Evolutionary conservation across 1,284 basidiomycete species (phyloP), one percentile per base, ranked within the genome.

Genomic region (Irpex rosettiformis): DNA sequence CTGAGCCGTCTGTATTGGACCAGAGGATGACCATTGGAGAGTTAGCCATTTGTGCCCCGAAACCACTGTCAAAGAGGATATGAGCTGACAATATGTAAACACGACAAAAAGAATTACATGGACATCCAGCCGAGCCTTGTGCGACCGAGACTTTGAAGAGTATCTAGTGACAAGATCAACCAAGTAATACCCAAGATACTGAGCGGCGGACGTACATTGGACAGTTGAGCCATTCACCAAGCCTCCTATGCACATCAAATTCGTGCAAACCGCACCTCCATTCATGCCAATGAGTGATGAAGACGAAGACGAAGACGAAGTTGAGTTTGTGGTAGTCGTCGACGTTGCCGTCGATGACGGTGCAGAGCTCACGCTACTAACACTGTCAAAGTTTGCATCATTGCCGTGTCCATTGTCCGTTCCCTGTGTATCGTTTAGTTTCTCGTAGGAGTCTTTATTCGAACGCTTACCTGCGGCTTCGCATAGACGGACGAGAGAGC

Each of bases 21-120:
- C 79, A 81, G 56, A 75, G 70, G 42, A 81, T 75, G 59, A 79
- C 72, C 73, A 79, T 74, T 1, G 74, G 72, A 1, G 71, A 69
- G 59, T 70, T 64, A n/a, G 70, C 64, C 76, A 77, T 77, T 21
- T 62, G 59, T 0, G 55, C 59, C 0, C 76, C 76, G 56, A 75
- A 77, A 3, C 76, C 76, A 52, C 71, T 72, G 58, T 13, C 43
- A 4, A 11, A 47, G 58, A 33, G 58, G 52, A 16, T 16, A 37
- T 37, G 29, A 56, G 13, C 29, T 47, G 27, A 27, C 10, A 55
- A 40, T 21, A 25, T 11, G 48, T 10, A 18, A 16, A 29, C 5
- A 24, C 13, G 11, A n/a, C 25, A 27, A 7, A 43, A 29, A 13
- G 18, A 8, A 58, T 64, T 61, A 67, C 67, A 69, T 64, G 0